Percentiles rank a stretch among this genome's conserved stretches.
phyloP scores from a whole-genome alignment of 192 early-diverging fungal species.

The Lobulomyces angularis region DNA sequence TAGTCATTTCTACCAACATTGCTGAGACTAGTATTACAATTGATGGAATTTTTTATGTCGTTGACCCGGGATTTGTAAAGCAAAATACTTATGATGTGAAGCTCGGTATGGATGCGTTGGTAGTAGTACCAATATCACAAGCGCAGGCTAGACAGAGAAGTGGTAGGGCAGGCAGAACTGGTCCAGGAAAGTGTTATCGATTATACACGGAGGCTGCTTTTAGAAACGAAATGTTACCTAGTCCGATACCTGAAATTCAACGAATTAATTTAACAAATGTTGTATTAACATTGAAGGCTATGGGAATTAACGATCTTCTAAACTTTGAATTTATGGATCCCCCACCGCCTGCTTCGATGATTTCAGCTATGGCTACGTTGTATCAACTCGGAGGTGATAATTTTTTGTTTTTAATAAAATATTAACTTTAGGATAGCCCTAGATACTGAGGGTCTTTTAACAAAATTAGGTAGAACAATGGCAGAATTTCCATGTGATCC shows the following conservation, averaged over 20 bases:
- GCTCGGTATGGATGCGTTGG: slow-evolving; percentile 92
- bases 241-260: slow-evolving; percentile 92
- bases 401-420: no score
- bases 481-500: slow-evolving; percentile 94
- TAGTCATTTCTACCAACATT: slow-evolving; percentile 96
- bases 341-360: slow-evolving; percentile 81
- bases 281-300: slow-evolving; percentile 82
- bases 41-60: slow-evolving; percentile 92
- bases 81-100: slow-evolving; percentile 87
- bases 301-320: slow-evolving; percentile 93
- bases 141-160: slow-evolving; percentile 89
- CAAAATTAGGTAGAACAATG: slow-evolving; percentile 92
- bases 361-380: slow-evolving; percentile 81
- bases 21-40: slow-evolving; percentile 94
- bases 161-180: slow-evolving; percentile 89
- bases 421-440: slow-evolving; percentile 38
- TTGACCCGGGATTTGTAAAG: slow-evolving; percentile 97
- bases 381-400: slow-evolving; percentile 86
- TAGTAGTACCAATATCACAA: slow-evolving; percentile 88
- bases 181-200: slow-evolving; percentile 94
- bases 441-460: slow-evolving; percentile 87
- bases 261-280: slow-evolving; percentile 85
- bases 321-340: slow-evolving; percentile 99
- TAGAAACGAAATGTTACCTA: slow-evolving; percentile 84
- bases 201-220: slow-evolving; percentile 89